Percentiles rank a stretch among this genome's conserved stretches.
These are phyloP conservation scores for Bremia lactucae DNA, from an alignment of 352 stramenopile species.

Conservation along the genomic window DNA sequence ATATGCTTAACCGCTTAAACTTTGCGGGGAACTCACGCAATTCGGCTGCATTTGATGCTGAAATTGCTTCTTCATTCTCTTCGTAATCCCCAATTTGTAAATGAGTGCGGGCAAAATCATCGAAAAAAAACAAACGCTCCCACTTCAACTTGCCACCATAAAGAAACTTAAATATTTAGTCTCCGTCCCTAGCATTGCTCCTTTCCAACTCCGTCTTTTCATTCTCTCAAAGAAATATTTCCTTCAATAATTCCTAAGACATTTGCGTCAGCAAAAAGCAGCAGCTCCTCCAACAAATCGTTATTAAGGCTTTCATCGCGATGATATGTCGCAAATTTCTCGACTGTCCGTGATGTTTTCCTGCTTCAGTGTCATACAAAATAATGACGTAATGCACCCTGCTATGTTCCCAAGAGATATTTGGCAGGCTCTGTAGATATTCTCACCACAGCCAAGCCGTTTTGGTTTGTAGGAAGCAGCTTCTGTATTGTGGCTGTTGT, in stretches of 20 bases:
- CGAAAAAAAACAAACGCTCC: constrained; percentile 5
- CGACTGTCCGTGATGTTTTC: constrained; percentile 94
- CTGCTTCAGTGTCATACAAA: constrained; percentile 89
- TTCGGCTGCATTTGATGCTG: constrained; percentile 14
- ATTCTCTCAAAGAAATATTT: too few relatives aligned
- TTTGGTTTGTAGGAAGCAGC: too few relatives aligned
- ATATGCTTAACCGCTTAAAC: not conserved
- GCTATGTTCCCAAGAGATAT: constrained; percentile 96
- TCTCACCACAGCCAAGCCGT: too few relatives aligned
- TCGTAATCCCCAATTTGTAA: not conserved
- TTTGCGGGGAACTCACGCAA: constrained; percentile 3
- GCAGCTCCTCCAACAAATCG: constrained; percentile 90
- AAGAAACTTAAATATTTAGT: constrained; percentile 3
- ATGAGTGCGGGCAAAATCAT: not conserved
- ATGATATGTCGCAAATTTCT: constrained; percentile 61
- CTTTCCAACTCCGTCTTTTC: constrained; percentile 89
- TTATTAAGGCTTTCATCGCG: constrained; percentile 58
- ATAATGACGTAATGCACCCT: constrained; percentile 96
- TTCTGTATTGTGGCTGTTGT: constrained; percentile 95
- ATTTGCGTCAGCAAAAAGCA: constrained; percentile 89
- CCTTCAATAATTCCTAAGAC: constrained; percentile 95
- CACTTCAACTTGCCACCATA: constrained; percentile 21
- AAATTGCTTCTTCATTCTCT: constrained; percentile 18
- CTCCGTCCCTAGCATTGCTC: too few relatives aligned
- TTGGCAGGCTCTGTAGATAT: too few relatives aligned